Evolutionary conservation across 495 filamentous ascomycete genomes (phyloP).

Genomic region (Neurospora sp.): DNA sequence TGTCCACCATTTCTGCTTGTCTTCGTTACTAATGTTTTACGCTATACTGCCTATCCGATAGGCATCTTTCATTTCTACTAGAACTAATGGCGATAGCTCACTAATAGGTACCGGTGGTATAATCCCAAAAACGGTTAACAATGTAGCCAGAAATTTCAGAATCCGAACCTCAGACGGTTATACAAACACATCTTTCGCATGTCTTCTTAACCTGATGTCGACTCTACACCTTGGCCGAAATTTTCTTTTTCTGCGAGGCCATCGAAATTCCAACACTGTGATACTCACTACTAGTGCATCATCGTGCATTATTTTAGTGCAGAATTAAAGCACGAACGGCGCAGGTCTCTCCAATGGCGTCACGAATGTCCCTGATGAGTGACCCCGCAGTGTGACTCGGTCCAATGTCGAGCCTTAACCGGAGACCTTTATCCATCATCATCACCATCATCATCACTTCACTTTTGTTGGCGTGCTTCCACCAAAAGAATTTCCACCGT

Average conservation of each 20-base stretch:
- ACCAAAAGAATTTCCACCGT: neutral
- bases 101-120: neutral
- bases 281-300: neutral
- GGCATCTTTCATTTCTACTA: neutral
- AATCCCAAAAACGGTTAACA: neutral
- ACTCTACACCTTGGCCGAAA: neutral
- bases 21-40: neutral
- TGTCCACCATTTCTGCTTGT: neutral
- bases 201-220: neutral
- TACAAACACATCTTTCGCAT: neutral
- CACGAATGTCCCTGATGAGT: neutral
- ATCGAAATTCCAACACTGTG: neutral
- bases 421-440: neutral
- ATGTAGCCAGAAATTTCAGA: neutral
- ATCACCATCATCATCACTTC: neutral
- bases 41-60: neutral
- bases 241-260: neutral
- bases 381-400: neutral
- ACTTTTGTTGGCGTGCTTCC: neutral
- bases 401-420: neutral
- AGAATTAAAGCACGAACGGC: neutral
- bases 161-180: neutral
- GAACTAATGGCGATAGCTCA: neutral
- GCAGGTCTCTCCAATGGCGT: neutral
- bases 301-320: neutral